Percentiles rank a stretch among this genome's conserved stretches.
phyloP scores from a whole-genome alignment of 1,284 basidiomycete species.

The Tremellales sp. region DNA sequence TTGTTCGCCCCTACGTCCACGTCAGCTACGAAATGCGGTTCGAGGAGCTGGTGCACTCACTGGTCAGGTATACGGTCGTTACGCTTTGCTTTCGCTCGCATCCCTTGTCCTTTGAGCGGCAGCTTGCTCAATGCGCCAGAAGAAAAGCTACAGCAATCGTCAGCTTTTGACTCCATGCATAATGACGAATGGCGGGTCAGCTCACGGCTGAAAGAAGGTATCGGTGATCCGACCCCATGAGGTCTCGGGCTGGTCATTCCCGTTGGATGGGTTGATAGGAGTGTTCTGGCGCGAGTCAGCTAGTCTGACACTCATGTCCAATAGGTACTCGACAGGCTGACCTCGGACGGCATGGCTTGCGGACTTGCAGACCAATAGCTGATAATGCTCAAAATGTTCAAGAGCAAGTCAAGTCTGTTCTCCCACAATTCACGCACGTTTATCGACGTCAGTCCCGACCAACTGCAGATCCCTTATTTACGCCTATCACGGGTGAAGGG shows the following conservation, averaged over 20 bases:
- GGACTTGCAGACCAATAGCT: too few relatives aligned
- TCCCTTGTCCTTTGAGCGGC: slow-evolving; percentile 32
- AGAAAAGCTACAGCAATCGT: slow-evolving; percentile 40
- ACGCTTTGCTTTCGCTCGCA: slow-evolving; percentile 42
- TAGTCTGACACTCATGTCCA: too few relatives aligned
- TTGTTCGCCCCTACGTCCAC: slow-evolving; percentile 14
- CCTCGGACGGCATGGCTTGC: neutral
- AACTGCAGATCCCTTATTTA: too few relatives aligned
- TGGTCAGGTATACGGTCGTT: slow-evolving; percentile 44
- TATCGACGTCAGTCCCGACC: too few relatives aligned
- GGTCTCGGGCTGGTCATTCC: neutral
- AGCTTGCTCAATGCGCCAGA: slow-evolving; percentile 38
- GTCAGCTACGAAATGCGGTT: neutral
- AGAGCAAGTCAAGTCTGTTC: too few relatives aligned
- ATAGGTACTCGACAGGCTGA: too few relatives aligned
- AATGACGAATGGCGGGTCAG: too few relatives aligned
- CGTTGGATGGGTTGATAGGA: slow-evolving; percentile 1
- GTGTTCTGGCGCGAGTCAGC: neutral
- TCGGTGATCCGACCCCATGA: neutral
- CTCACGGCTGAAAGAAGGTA: neutral
- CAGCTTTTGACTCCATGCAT: too few relatives aligned
- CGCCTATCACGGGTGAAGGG: too few relatives aligned
- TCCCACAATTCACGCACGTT: neutral
- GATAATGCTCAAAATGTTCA: too few relatives aligned
- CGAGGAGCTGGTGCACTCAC: slow-evolving; percentile 17